A percentile compares a stretch with the other conserved stretches of the same genome.
Conservation (phyloP, 768 basidiomycete species). For the Botryobasidium botryosum region DNA sequence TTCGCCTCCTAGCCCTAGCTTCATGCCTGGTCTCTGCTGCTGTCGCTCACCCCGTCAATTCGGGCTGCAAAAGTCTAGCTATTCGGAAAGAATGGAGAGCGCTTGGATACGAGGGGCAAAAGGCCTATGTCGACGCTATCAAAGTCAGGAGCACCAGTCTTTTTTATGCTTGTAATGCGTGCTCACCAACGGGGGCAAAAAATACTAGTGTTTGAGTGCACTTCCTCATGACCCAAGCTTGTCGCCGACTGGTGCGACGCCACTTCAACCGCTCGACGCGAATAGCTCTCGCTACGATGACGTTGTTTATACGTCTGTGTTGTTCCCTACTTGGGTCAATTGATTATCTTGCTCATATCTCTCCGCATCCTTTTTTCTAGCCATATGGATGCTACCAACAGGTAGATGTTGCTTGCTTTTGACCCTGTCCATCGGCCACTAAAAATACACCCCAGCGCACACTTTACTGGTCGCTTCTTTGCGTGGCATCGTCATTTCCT, state of each 20-base stretch:
- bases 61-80: neutral
- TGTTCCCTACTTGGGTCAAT: neutral
- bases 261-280: neutral
- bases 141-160: neutral
- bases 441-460: neutral
- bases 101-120: neutral
- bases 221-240: neutral
- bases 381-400: conserved; percentile 3
- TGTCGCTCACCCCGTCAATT: no score
- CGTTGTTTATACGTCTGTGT: conserved; percentile 1
- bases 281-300: conserved; percentile 1
- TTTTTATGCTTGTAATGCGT: neutral
- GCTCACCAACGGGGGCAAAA: neutral
- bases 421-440: neutral
- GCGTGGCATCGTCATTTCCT: conserved; percentile 5
- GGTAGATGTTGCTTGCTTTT: neutral
- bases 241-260: neutral
- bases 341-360: neutral
- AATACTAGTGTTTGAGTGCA: neutral
- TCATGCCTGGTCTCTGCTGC: no score
- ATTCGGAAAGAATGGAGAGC: conserved; percentile 3
- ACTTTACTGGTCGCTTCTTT: neutral
- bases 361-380: no score
- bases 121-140: neutral
- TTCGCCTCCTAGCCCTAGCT: no score